These are phyloP conservation scores for Globisporangium mamillatum DNA, from an alignment of 352 stramenopile genomes.

Conservation along the genomic window DNA sequence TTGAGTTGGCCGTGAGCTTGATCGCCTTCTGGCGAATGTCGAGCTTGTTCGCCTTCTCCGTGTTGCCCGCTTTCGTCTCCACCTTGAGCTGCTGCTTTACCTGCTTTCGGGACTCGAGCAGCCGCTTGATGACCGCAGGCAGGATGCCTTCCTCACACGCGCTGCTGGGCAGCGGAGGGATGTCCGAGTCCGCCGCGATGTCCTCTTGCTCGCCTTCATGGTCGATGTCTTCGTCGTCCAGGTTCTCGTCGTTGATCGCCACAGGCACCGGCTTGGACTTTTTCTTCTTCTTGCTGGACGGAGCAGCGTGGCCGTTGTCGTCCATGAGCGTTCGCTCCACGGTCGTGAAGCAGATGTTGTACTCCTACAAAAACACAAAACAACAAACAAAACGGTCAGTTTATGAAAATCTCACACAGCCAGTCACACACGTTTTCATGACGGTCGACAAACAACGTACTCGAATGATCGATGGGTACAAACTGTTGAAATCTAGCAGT, in stretches of 20 bases:
- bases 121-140: slow-evolving; percentile 95
- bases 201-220: slow-evolving; percentile 61
- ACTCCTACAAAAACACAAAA: slow-evolving; percentile 85
- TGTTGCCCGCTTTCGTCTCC: slow-evolving; percentile 88
- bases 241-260: slow-evolving; percentile 62
- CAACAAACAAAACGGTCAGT: not conserved
- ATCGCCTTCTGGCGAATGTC: slow-evolving; percentile 99
- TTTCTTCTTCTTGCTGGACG: slow-evolving; percentile 41
- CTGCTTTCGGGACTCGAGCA: slow-evolving; percentile 96
- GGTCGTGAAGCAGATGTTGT: slow-evolving; percentile 99
- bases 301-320: slow-evolving; percentile 28
- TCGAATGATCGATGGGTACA: slow-evolving; percentile 99
- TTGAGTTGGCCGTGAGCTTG: slow-evolving; percentile 99
- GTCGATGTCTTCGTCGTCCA: slow-evolving; percentile 80
- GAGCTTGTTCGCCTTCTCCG: slow-evolving; percentile 85
- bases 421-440: not conserved
- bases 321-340: slow-evolving; percentile 88
- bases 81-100: slow-evolving; percentile 98
- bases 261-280: slow-evolving; percentile 51
- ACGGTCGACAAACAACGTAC: slow-evolving; percentile 17
- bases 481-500: slow-evolving; percentile 99
- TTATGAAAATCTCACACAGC: slow-evolving; percentile 4
- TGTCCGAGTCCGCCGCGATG: slow-evolving; percentile 73
- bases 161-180: slow-evolving; percentile 80
- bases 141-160: slow-evolving; percentile 89